Evolutionary conservation across 1,139 yeast genomes (phyloP).

Genomic region (Arxiozyma slooffiae): DNA sequence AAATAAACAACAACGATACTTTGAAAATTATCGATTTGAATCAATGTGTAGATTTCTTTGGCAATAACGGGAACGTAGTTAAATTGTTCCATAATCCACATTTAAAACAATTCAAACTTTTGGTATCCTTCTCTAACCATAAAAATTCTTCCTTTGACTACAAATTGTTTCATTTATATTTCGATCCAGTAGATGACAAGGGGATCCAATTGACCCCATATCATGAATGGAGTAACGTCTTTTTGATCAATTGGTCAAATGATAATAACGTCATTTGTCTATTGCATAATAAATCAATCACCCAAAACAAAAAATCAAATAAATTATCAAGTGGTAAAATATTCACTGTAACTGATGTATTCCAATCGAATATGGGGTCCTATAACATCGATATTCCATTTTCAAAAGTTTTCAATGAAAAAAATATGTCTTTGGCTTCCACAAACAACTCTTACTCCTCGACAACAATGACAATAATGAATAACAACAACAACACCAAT

Average conservation of each 20-base stretch:
- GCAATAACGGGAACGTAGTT: slow-evolving; percentile 17
- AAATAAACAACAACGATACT: slow-evolving; percentile 19
- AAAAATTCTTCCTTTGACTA: slow-evolving; percentile 15
- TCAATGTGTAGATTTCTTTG: not conserved
- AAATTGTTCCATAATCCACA: slow-evolving; percentile 16
- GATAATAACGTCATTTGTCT: slow-evolving; percentile 26
- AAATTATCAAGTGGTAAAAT: slow-evolving; percentile 4
- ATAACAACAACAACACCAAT: not conserved
- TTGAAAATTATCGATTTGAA: slow-evolving; percentile 14
- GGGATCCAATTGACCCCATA: slow-evolving; percentile 6
- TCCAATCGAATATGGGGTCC: not conserved
- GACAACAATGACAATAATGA: too few relatives aligned
- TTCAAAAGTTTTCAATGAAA: slow-evolving; percentile 11
- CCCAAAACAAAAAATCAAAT: not conserved
- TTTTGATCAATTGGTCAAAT: slow-evolving; percentile 39
- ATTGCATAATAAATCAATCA: not conserved
- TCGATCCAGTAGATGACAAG: not conserved
- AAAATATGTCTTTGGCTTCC: not conserved
- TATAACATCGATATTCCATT: slow-evolving; percentile 11
- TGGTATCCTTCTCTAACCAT: slow-evolving; percentile 10
- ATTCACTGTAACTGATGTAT: slow-evolving; percentile 9
- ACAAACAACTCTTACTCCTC: too few relatives aligned
- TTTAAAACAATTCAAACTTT: slow-evolving; percentile 7
- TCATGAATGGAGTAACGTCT: slow-evolving; percentile 32
- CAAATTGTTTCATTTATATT: slow-evolving; percentile 12